Evolutionary conservation across 1,284 basidiomycete genomes (phyloP).

Genomic region (Sphaerobolus stellatus): DNA sequence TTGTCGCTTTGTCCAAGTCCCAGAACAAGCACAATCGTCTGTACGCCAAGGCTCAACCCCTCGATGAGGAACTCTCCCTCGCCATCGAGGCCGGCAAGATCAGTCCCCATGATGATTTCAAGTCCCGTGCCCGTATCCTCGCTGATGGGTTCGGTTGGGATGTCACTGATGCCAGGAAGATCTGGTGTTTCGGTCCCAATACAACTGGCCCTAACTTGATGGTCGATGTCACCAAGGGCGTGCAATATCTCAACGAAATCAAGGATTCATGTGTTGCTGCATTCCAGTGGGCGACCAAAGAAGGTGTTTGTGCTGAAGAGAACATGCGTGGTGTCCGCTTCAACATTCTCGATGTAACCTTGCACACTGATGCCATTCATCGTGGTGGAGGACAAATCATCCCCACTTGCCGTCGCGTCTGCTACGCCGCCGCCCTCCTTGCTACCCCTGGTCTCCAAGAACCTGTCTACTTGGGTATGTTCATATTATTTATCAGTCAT

Average conservation of each 20-base stretch:
- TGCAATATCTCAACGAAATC: constrained; percentile 98
- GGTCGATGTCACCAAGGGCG: constrained; percentile 99
- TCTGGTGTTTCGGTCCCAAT: constrained; percentile 99
- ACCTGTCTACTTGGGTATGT: constrained; percentile 87
- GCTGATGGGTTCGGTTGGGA: constrained; percentile 99
- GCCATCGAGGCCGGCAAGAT: constrained; percentile 91
- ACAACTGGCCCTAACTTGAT: constrained; percentile 96
- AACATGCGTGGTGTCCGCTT: constrained; percentile 98
- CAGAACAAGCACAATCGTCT: constrained; percentile 99
- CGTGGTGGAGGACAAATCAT: constrained; percentile 99
- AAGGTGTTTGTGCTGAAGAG: constrained; percentile 96
- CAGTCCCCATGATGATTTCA: constrained; percentile 95
- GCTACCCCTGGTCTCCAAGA: constrained; percentile 93
- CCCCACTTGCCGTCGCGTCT: constrained; percentile 93
- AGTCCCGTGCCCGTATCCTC: constrained; percentile 91
- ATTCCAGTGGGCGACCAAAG: constrained; percentile 99
- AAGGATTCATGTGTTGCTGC: constrained; percentile 99
- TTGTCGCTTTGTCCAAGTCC: constrained; percentile 97
- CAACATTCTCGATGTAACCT: constrained; percentile 95
- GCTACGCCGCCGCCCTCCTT: constrained; percentile 93
- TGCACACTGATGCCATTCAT: constrained; percentile 99
- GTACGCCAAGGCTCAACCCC: constrained; percentile 88
- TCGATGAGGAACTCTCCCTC: constrained; percentile 91
- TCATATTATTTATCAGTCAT: neutral
- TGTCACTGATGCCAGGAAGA: constrained; percentile 98